A percentile compares a stretch with the other conserved stretches of the same genome.
These are phyloP conservation scores for Amaranthus hypochondriacus DNA, from an alignment of 148 eudicot genomes.

Conservation along the genomic window DNA sequence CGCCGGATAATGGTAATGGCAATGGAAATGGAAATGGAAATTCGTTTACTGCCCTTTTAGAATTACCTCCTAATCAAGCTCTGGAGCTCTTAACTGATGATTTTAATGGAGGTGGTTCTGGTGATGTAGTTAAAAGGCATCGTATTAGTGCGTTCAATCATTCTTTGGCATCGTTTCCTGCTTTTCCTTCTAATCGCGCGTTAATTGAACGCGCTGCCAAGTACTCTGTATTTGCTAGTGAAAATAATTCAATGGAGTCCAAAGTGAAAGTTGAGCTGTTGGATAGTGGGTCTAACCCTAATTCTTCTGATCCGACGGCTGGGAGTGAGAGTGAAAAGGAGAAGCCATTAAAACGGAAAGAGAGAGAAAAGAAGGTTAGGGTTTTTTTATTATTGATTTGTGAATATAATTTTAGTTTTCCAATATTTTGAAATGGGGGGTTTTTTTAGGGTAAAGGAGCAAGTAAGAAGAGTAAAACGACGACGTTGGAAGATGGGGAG, in stretches of 20 bases:
- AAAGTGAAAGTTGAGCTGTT: constrained; percentile 59
- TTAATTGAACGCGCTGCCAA: constrained; percentile 61
- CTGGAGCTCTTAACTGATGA: constrained; percentile 52
- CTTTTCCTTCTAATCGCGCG: constrained; percentile 55
- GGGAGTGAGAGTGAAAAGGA: constrained; percentile 36
- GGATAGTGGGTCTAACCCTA: constrained; percentile 59
- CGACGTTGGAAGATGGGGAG: constrained; percentile 45
- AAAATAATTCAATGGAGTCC: constrained; percentile 29
- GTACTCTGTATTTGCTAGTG: constrained; percentile 48
- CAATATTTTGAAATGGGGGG: neutral
- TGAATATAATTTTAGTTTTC: neutral
- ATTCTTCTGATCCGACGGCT: constrained; percentile 41
- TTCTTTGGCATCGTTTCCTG: constrained; percentile 30
- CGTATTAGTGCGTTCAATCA: neutral
- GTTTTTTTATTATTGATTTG: constrained; percentile 6
- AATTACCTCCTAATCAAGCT: constrained; percentile 68
- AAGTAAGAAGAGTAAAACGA: constrained; percentile 65
- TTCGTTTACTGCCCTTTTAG: constrained; percentile 87
- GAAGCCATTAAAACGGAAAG: constrained; percentile 67
- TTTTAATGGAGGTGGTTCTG: too few relatives aligned
- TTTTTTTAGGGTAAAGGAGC: constrained; percentile 51
- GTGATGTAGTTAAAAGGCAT: too few relatives aligned
- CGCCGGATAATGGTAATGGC: constrained; percentile 39
- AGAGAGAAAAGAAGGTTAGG: constrained; percentile 73
- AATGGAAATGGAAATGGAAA: constrained; percentile 11